Evolutionary conservation across 2,329 filamentous ascomycete genomes (phyloP), one percentile per base, ranked within the genome.

Genomic region (Teratosphaeria nubilosa): DNA sequence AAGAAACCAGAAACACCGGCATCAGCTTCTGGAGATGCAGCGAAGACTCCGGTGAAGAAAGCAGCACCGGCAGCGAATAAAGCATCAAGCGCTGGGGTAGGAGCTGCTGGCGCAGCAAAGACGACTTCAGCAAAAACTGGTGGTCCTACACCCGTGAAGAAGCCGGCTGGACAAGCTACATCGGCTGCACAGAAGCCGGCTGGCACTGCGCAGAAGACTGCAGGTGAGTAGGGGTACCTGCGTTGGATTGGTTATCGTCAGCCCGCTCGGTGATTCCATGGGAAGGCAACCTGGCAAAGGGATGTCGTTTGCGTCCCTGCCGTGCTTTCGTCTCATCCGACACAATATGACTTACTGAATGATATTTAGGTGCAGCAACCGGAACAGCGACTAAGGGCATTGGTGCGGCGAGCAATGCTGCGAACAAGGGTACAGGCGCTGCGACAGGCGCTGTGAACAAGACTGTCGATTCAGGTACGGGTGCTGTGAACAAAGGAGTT

Each of bases 391-490:
- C 66, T 57, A 70, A 69, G 56, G 62, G 59, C 45, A 61, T 65
- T 1, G 63, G 63, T 11, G 61, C 59, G 5, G 66, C 67, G 41
- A 70, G 34, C 41, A 53, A 55, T 24, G 31, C 53, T 13, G 56
- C 56, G 14, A 24, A 30, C 16, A 54, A 54, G 37, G 51, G 27
- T 16, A 64, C 65, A 16, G 58, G 57, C 27, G 59, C 60, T 51
- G 65, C 64, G 2, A 66, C 66, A 51, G 64, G 63, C 16, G 62
- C 66, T 11, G 62, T 64, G 5, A 65, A 69, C 56, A 69, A 69
- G 50, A 62, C 62, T n/a, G 61, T 64, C 24, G 62, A 64, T 51
- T 56, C 58, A 9, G 68, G 64, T 27, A 59, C 62, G 5, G 61
- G 59, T 14, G 63, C 65, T 11, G 64, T 65, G n/a, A 66, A 66